Evolutionary conservation across 2,329 filamentous ascomycete species (phyloP).

Genomic region (Coniochaeta prunicola): DNA sequence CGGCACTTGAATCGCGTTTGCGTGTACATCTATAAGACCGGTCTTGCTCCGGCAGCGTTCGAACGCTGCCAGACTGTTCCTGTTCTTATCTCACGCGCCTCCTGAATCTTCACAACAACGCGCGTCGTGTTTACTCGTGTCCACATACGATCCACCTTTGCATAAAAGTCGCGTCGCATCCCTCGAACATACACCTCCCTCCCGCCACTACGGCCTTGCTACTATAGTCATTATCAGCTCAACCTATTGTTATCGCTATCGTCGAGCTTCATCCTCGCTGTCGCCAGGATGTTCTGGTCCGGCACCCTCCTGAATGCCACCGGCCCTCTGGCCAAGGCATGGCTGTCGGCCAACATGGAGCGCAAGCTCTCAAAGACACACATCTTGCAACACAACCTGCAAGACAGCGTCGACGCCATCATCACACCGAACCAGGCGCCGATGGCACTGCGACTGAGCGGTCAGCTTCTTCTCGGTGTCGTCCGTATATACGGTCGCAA

Average conservation of each 20-base stretch:
- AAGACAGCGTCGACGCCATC: slow-evolving; percentile 91
- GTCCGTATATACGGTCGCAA: slow-evolving; percentile 97
- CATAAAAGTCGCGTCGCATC: slow-evolving; percentile 1
- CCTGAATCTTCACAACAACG: slow-evolving; percentile 11
- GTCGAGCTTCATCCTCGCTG: slow-evolving; percentile 15
- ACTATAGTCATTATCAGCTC: background rate
- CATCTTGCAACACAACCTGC: slow-evolving; percentile 88
- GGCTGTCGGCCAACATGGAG: slow-evolving; percentile 96
- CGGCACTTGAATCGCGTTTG: background rate
- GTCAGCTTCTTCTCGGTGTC: slow-evolving; percentile 89
- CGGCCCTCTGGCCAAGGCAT: slow-evolving; percentile 92
- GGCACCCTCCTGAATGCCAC: slow-evolving; percentile 94
- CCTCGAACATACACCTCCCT: background rate
- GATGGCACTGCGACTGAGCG: slow-evolving; percentile 88
- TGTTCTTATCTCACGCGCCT: slow-evolving; percentile 7
- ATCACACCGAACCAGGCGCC: slow-evolving; percentile 89
- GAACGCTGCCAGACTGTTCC: background rate
- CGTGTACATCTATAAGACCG: background rate
- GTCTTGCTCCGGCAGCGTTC: background rate
- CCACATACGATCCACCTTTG: background rate
- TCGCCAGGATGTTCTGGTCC: slow-evolving; percentile 84
- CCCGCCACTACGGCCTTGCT: background rate
- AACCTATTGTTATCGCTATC: background rate
- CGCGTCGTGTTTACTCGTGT: slow-evolving; percentile 7
- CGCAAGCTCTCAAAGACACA: slow-evolving; percentile 97